Base-by-base conservation (phyloP, 495 filamentous ascomycete genomes). In the Annulohypoxylon bovei region DNA sequence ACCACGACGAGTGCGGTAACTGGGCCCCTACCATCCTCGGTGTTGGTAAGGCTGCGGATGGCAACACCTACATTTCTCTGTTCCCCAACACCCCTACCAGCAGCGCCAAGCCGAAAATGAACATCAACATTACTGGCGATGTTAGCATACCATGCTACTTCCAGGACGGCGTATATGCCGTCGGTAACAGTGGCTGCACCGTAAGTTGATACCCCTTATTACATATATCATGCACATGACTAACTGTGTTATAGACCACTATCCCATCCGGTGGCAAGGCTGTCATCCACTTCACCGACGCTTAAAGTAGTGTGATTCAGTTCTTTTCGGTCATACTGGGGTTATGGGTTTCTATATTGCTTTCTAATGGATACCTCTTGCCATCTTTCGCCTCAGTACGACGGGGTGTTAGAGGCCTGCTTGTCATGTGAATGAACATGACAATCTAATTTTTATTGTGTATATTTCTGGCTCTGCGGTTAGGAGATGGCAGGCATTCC, bases 21-120 rank as follows among this genome's bases (percentile, higher is more conserved):
- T 97, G 87, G 87, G 91, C 95, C 18, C 95, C 96, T 20, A 83
- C 93, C 74, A 97, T 93, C 84, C 81, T 97, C 47, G 95, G 95
- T 77, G 90, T 94, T 49, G 93, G 94, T 57, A 83, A 87, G 79
- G 83, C 86, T 73, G 71, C 71, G 37, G 67, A 80, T 62, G 89
- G 90, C 75, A 83, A 75, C 37, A 96, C 91, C 35, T 99, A 87
- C 85, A 80, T 97, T 59, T 93, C 93, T 3, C 88, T 99, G 75
- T 92, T 93, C 85, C 87, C 87, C 75, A 88, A 87, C 78, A 78
- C 68, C 32, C 83, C 87, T 1, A 84, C 92, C 5, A 91, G 83
- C 78, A 86, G 82, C 12, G 84, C 88, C 35, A 79, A 80, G 32
- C 87, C 95, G 16, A 83, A 91, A 79, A 97, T 88, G 83, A 89